A percentile compares a stretch with the other conserved stretches of the same genome.
phyloP scores from a whole-genome alignment of 805 yeast genomes.

The Ogataea kodamae region DNA sequence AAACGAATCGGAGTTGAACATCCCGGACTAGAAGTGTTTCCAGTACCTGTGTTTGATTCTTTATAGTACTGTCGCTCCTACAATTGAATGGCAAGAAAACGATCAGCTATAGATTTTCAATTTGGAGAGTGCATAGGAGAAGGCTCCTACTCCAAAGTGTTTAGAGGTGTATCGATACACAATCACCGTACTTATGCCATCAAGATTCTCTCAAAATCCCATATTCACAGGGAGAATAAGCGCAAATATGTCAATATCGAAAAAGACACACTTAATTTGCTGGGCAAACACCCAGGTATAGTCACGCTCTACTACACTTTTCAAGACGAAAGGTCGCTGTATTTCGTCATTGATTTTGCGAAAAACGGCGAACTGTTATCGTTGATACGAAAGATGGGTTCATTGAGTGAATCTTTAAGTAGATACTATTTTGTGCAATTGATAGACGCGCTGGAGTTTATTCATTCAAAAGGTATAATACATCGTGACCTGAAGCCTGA shows the following conservation, averaged over 20 bases:
- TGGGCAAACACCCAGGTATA: slow-evolving; percentile 93
- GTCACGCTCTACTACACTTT: slow-evolving; percentile 90
- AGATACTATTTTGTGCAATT: slow-evolving; percentile 82
- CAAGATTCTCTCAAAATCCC: slow-evolving; percentile 85
- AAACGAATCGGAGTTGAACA: slow-evolving; percentile 5
- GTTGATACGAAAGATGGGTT: slow-evolving; percentile 72
- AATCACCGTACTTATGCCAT: slow-evolving; percentile 80
- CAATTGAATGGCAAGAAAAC: slow-evolving; percentile 37
- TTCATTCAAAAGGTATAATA: slow-evolving; percentile 84
- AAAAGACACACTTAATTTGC: slow-evolving; percentile 78
- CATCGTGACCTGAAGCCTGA: slow-evolving; percentile 96
- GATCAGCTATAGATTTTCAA: slow-evolving; percentile 78
- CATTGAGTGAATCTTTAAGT: slow-evolving; percentile 69
- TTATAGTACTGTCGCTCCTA: too few relatives aligned
- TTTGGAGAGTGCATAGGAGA: slow-evolving; percentile 89
- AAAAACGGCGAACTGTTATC: slow-evolving; percentile 91
- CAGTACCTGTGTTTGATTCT: background rate
- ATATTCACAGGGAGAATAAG: slow-evolving; percentile 90
- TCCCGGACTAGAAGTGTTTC: too few relatives aligned
- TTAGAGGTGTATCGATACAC: slow-evolving; percentile 74
- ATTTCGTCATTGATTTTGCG: slow-evolving; percentile 91
- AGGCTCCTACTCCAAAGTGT: slow-evolving; percentile 94
- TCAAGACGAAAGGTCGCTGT: slow-evolving; percentile 84
- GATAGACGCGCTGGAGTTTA: slow-evolving; percentile 85
- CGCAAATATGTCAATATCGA: slow-evolving; percentile 95